Conservation (phyloP, 768 basidiomycete species). For the Leccinum sublutescens region DNA sequence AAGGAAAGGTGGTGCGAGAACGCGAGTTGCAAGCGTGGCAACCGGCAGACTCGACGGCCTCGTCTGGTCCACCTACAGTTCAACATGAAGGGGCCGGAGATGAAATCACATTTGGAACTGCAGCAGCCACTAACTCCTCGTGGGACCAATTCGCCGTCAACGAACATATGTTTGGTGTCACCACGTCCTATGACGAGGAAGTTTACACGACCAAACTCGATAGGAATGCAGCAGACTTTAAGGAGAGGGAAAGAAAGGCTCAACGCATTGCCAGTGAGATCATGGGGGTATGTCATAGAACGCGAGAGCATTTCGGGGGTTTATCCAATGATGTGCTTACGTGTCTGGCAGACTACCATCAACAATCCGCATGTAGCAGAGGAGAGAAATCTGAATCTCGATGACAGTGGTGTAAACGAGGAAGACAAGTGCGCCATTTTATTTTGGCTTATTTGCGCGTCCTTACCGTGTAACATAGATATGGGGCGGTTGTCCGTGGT, state of each 20-base stretch:
- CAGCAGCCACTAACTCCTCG: conserved; percentile 39
- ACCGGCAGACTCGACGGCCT: conserved; percentile 37
- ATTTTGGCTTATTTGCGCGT: conserved; percentile 17
- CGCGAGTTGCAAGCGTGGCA: conserved; percentile 85
- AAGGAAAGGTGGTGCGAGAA: conserved; percentile 52
- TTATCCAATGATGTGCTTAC: conserved; percentile 12
- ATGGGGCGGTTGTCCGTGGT: conserved; percentile 86
- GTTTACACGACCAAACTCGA: conserved; percentile 94
- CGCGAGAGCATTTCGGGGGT: background rate
- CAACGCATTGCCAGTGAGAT: conserved; percentile 91
- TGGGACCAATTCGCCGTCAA: conserved; percentile 97
- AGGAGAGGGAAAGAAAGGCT: conserved; percentile 85
- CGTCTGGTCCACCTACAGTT: conserved; percentile 24
- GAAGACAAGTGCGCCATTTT: conserved; percentile 81
- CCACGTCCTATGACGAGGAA: conserved; percentile 89
- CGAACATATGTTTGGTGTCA: conserved; percentile 90
- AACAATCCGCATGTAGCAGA: conserved; percentile 88
- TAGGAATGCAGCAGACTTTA: conserved; percentile 78
- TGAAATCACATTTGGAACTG: conserved; percentile 68
- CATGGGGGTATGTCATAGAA: conserved; percentile 57
- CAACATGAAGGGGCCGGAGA: conserved; percentile 44
- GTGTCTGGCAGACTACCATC: conserved; percentile 46
- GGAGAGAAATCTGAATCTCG: conserved; percentile 66
- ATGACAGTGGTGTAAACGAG: conserved; percentile 81
- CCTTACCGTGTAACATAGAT: conserved; percentile 48